Evolutionary conservation across 192 early-diverging fungal species (phyloP), one percentile per base, ranked within the genome.

Genomic region (Cetraspora pellucida): DNA sequence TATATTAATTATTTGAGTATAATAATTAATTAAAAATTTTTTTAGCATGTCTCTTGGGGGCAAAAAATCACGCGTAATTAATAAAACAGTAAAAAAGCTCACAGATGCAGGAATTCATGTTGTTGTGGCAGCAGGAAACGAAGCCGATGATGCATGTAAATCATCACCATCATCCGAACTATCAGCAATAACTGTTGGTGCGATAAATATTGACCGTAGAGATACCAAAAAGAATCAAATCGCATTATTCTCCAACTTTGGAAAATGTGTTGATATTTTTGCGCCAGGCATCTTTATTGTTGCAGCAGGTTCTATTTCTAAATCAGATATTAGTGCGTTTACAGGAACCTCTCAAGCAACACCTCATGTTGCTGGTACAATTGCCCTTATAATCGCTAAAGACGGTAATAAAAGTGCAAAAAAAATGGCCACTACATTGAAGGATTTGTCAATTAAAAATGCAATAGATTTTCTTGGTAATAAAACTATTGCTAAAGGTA

Each of bases 231-330:
- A 87, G 28, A 96, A 99, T 82, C 78, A 78, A 43, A 83, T 95
- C 49, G 95, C 94, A 25, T 80, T 81, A 77, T 93, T 95, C 83
- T 95, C 95, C 7, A 93, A 94, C 79, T 88, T 82, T 60, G 97
- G 97, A 74, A 89, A 90, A 79, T 99, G 97, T 85, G 94, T 97
- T 30, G 92, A 96, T 82, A 90, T 97, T 77, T 93, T 95, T 82
- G 96, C 95, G 52, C 97, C 97, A 17, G 96, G 97, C 31, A 83
- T 89, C 37, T 87, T 87, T 47, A 79, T 88, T 37, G 55, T 78
- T 43, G 81, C 80, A 25, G 78, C 85, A 25, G 88, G 84, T 82
- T 91, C 89, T 79, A 86, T 86, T 57, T 86, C 86, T 82, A 85
- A 89, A 67, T 87, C 80, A 76, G 86, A 86, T 77, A 93, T 87